These are phyloP conservation scores for Cladosporium sp. DNA, from an alignment of 2,329 filamentous ascomycete genomes.

Conservation along the genomic window DNA sequence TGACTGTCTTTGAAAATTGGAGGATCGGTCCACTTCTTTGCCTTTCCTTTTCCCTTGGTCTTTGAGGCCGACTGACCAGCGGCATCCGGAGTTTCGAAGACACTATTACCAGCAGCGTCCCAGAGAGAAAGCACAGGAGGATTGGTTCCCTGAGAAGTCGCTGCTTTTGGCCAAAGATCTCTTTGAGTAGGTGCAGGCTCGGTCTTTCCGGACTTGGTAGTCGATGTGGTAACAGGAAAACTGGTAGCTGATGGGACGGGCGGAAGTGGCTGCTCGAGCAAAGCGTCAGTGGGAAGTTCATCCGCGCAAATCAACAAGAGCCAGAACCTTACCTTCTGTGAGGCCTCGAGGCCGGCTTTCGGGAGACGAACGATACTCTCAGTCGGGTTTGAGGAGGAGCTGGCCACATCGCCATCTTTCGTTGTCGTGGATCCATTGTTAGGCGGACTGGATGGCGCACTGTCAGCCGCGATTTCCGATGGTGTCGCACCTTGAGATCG, in stretches of 20 bases:
- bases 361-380: no score
- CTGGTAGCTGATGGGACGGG: neutral
- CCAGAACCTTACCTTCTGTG: neutral
- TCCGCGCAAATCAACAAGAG: no score
- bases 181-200: neutral
- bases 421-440: no score
- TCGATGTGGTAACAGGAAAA: neutral
- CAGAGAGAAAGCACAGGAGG: neutral
- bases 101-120: neutral
- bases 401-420: no score
- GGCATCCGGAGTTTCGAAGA: neutral
- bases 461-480: neutral
- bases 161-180: neutral
- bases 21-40: slow-evolving; percentile 6
- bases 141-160: neutral
- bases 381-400: no score
- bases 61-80: neutral
- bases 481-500: neutral
- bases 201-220: neutral
- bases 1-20: slow-evolving; percentile 2
- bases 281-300: no score
- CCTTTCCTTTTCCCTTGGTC: neutral
- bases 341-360: no score
- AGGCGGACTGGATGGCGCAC: neutral
- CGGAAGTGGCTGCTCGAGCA: neutral